These are phyloP conservation scores for Colletotrichum filicis DNA, from an alignment of 2,329 filamentous ascomycete species.

Conservation along the genomic window DNA sequence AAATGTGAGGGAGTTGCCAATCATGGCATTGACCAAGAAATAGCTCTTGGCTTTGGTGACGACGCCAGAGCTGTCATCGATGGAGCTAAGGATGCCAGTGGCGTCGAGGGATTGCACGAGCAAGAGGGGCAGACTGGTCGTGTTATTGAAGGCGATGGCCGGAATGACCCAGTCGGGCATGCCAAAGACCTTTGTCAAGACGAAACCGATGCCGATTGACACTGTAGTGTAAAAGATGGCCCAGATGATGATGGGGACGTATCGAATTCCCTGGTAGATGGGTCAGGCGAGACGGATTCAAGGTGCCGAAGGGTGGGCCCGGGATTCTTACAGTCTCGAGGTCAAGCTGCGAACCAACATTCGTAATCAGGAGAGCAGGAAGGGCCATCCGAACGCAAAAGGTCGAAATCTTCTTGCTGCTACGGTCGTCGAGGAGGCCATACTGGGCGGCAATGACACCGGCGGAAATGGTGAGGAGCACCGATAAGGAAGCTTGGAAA, in stretches of 20 bases:
- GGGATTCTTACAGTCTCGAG: conserved; percentile 40
- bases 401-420: conserved; percentile 55
- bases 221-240: conserved; percentile 43
- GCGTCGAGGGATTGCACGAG: conserved; percentile 54
- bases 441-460: conserved; percentile 53
- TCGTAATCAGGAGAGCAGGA: conserved; percentile 56
- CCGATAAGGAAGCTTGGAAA: conserved; percentile 58
- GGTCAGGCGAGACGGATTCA: conserved; percentile 8
- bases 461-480: conserved; percentile 58
- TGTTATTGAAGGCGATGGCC: conserved; percentile 61
- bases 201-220: conserved; percentile 53
- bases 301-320: background rate
- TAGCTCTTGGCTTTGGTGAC: conserved; percentile 72
- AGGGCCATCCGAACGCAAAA: conserved; percentile 60
- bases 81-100: conserved; percentile 65
- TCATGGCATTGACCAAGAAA: conserved; percentile 73
- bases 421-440: conserved; percentile 48
- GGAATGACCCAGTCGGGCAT: conserved; percentile 59
- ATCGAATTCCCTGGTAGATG: conserved; percentile 41
- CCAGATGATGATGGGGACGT: conserved; percentile 54
- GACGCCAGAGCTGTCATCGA: conserved; percentile 57
- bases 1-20: conserved; percentile 73
- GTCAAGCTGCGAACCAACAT: conserved; percentile 55
- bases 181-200: conserved; percentile 47
- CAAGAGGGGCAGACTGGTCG: conserved; percentile 57